phyloP scores from a whole-genome alignment of 1,284 basidiomycete species.

The Sporisorium exsertum region DNA sequence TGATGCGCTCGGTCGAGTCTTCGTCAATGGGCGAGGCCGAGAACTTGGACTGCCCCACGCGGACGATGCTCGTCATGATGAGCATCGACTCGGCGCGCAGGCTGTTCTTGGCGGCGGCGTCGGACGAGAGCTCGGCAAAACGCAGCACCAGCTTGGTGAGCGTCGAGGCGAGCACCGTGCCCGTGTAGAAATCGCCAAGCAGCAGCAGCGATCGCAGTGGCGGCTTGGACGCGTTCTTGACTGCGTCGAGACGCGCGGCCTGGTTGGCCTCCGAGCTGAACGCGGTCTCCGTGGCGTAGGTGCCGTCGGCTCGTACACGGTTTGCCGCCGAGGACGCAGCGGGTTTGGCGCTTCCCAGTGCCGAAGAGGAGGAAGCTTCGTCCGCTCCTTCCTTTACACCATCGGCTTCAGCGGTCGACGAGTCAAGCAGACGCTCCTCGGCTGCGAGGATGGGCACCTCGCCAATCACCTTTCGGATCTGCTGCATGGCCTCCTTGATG shows the following conservation, averaged over 20 bases:
- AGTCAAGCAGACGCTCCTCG: conserved; percentile 70
- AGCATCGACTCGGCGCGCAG: conserved; percentile 95
- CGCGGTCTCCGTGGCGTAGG: conserved; percentile 96
- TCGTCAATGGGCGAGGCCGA: conserved; percentile 94
- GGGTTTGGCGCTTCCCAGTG: conserved; percentile 67
- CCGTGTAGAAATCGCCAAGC: conserved; percentile 97
- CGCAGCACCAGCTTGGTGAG: conserved; percentile 92
- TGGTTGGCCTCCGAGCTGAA: conserved; percentile 79
- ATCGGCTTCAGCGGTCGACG: conserved; percentile 50
- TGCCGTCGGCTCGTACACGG: conserved; percentile 90
- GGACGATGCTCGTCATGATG: conserved; percentile 96
- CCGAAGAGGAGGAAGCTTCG: conserved; percentile 30
- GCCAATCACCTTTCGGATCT: conserved; percentile 88
- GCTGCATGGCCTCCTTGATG: conserved; percentile 75
- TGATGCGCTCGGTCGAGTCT: conserved; percentile 94
- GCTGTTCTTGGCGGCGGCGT: conserved; percentile 74
- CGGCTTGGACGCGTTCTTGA: conserved; percentile 88
- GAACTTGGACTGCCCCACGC: conserved; percentile 96
- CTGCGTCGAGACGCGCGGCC: conserved; percentile 78
- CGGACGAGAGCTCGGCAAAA: conserved; percentile 76
- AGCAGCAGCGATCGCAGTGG: conserved; percentile 91
- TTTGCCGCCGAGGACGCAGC: conserved; percentile 72
- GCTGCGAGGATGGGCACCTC: conserved; percentile 93
- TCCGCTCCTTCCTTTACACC: conserved; percentile 40
- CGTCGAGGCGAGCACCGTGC: conserved; percentile 86